A percentile compares a stretch with the other conserved stretches of the same genome.
These are phyloP conservation scores for Lepidium africanum DNA, from an alignment of 345 rosid genomes.

Conservation along the genomic window DNA sequence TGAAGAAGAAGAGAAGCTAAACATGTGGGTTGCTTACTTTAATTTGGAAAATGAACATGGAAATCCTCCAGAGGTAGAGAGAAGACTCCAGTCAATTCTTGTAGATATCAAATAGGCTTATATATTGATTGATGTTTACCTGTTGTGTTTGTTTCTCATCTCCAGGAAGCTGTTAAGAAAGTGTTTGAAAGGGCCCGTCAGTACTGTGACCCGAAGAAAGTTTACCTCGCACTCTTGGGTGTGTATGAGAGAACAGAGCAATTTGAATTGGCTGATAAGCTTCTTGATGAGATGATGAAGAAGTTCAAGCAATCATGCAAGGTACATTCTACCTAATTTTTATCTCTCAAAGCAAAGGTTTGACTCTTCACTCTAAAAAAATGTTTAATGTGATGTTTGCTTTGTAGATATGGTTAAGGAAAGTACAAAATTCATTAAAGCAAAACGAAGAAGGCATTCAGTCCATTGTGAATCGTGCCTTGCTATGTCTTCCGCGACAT, in stretches of 20 bases:
- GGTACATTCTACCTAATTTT: slow-evolving; percentile 34
- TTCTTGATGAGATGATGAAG: slow-evolving; percentile 66
- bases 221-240: slow-evolving; percentile 71
- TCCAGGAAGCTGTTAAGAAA: slow-evolving; percentile 77
- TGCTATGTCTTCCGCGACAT: slow-evolving; percentile 70
- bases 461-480: slow-evolving; percentile 58
- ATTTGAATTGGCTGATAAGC: slow-evolving; percentile 59
- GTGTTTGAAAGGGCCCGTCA: slow-evolving; percentile 86
- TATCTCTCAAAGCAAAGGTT: background rate
- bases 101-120: background rate
- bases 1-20: slow-evolving; percentile 92
- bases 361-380: background rate
- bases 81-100: background rate
- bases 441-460: slow-evolving; percentile 59
- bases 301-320: slow-evolving; percentile 94
- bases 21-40: slow-evolving; percentile 94
- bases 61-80: slow-evolving; percentile 79
- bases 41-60: slow-evolving; percentile 93
- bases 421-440: slow-evolving; percentile 48
- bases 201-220: slow-evolving; percentile 74
- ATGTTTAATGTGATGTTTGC: background rate
- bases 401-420: slow-evolving; percentile 70
- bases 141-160: slow-evolving; percentile 15
- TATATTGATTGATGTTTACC: background rate
- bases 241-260: slow-evolving; percentile 85